phyloP scores from a whole-genome alignment of 2,329 filamentous ascomycete genomes.

The Aspergillus jensenii region DNA sequence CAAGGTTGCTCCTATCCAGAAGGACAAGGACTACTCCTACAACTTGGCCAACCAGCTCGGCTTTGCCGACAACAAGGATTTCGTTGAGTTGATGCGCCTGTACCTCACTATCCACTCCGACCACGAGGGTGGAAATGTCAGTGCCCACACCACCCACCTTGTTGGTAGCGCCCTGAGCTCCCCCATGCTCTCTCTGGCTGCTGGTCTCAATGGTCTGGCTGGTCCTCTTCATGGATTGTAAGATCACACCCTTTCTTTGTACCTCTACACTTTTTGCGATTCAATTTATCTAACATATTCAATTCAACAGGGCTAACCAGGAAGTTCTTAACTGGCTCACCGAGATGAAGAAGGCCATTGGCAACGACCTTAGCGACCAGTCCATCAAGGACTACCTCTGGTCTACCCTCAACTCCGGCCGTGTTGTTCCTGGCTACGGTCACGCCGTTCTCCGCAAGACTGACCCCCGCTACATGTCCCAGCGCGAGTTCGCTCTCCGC shows the following conservation, averaged over 20 bases:
- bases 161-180: conserved; percentile 96
- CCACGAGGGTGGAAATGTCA: conserved; percentile 99
- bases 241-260: conserved; percentile 16
- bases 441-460: conserved; percentile 99
- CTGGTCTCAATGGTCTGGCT: conserved; percentile 96
- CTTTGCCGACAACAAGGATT: conserved; percentile 92
- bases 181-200: conserved; percentile 92
- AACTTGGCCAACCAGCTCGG: conserved; percentile 99
- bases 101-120: conserved; percentile 99
- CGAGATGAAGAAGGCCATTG: conserved; percentile 95
- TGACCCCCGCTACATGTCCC: conserved; percentile 96
- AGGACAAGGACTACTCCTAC: conserved; percentile 99
- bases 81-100: conserved; percentile 95
- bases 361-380: conserved; percentile 93
- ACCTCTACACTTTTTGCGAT: not conserved
- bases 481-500: conserved; percentile 93
- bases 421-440: conserved; percentile 96
- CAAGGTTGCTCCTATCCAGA: conserved; percentile 93
- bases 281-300: conserved; percentile 18
- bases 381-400: conserved; percentile 98
- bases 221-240: conserved; percentile 93
- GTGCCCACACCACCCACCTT: conserved; percentile 96
- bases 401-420: conserved; percentile 92
- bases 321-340: conserved; percentile 99
- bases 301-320: conserved; percentile 73